Evolutionary conservation across 169 alveolate genomes (phyloP), one percentile per base, ranked within the genome.

Genomic region (Plasmodium ovale): DNA sequence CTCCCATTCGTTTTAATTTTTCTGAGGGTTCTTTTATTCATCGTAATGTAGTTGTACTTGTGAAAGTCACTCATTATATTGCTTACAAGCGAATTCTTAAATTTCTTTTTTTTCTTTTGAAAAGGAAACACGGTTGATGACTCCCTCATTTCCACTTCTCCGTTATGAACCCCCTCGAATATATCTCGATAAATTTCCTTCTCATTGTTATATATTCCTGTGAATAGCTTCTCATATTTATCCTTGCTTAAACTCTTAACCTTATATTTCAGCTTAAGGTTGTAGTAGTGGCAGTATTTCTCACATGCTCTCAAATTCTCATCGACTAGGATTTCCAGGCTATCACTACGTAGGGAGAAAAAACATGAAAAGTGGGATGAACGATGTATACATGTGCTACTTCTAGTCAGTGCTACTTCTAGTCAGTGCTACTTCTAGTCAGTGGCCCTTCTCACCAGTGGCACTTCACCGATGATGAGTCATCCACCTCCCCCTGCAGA

Each of bases 261-360:
- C 9, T 21, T 9, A 6, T n/a, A 23, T 53, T 74, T 64, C 16
- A 79, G 31, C 19, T 64, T 37, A 14, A 64, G 42, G 71, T 58
- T 79, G 23, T 64, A 58, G 37, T 79, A 65, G 9, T 27, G 70
- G 42, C 89, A 79, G 33, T 79, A 79, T 62, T 64, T 64, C 35
- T 79, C 89, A 31, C 84, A 79, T 42, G 65, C 35, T 33, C 44
- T 2, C n/a, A 79, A 25, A 60, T 37, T 67, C 39, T 79, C 49
- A 1, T 65, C 35, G 3, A 33, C 16, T 9, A 79, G 70, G 29
- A 79, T 79, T 25, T 14, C 51, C 16, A 79, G 29, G 10, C 89
- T 79, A 6, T 79, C 89, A 56, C 89, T 79, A 25, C 6, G 31
- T 42, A 60, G 53, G 31, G 7, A 51, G 33, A 49, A 21, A 42